These are phyloP conservation scores for Rubia yunnanensis DNA, from an alignment of 257 asterid genomes.

Conservation along the genomic window DNA sequence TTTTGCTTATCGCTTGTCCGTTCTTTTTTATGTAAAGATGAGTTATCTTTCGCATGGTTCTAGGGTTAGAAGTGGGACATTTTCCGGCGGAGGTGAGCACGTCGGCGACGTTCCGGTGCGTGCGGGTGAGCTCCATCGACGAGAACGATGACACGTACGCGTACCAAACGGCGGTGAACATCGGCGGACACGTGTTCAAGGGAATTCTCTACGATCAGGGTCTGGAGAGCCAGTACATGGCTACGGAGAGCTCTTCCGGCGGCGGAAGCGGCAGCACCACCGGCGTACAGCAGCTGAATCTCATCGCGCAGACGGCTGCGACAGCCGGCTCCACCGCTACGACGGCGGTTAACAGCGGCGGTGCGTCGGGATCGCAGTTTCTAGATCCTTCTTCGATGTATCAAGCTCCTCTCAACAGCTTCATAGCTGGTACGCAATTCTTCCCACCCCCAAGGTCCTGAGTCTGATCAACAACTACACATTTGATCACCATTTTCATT, in stretches of 20 bases:
- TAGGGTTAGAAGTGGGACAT: constrained; percentile 79
- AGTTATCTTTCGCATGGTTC: background rate
- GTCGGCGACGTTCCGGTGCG: constrained; percentile 75
- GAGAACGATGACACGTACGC: constrained; percentile 72
- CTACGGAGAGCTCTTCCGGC: constrained; percentile 61
- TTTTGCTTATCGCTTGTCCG: background rate
- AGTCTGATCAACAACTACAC: background rate
- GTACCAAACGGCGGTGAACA: constrained; percentile 86
- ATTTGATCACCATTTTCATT: too few relatives aligned
- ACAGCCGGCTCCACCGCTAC: constrained; percentile 24
- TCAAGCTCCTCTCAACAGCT: constrained; percentile 62
- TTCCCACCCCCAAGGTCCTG: constrained; percentile 92
- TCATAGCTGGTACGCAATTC: constrained; percentile 93
- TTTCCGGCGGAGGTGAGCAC: constrained; percentile 79
- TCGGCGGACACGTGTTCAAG: constrained; percentile 80
- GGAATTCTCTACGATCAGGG: constrained; percentile 94
- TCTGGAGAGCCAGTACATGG: constrained; percentile 55
- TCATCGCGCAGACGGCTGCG: constrained; percentile 35
- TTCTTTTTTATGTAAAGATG: too few relatives aligned
- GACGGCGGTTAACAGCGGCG: constrained; percentile 22
- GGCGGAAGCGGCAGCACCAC: constrained; percentile 65
- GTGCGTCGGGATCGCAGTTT: constrained; percentile 26
- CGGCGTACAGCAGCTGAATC: constrained; percentile 51
- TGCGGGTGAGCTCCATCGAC: constrained; percentile 66
- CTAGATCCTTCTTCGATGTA: constrained; percentile 45